Evolutionary conservation across 225 moss, liverwort and hornwort genomes (phyloP).

Genomic region (Asterella californica): DNA sequence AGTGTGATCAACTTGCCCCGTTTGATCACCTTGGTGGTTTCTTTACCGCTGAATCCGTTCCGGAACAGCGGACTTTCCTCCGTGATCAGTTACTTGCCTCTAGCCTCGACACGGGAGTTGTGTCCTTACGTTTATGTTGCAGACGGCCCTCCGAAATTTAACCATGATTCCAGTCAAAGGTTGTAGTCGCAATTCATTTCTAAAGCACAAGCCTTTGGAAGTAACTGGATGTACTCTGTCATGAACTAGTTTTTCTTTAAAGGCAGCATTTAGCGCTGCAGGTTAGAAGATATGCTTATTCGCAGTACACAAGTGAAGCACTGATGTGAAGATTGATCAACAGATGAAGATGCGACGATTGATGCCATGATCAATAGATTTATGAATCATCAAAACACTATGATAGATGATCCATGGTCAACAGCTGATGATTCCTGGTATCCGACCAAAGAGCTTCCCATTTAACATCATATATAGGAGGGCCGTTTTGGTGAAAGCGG

Average conservation of each 20-base stretch:
- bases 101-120: too few relatives aligned
- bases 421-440: neutral
- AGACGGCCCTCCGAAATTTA: too few relatives aligned
- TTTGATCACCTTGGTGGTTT: too few relatives aligned
- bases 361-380: constrained; percentile 10
- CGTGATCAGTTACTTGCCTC: too few relatives aligned
- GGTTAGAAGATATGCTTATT: neutral
- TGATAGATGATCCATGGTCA: constrained; percentile 13
- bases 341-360: constrained; percentile 9
- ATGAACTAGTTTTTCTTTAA: neutral
- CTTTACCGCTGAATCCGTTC: too few relatives aligned
- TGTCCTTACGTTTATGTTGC: too few relatives aligned
- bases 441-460: constrained; percentile 5
- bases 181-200: neutral
- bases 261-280: neutral
- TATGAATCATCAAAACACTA: neutral
- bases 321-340: neutral
- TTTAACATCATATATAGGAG: neutral
- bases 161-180: too few relatives aligned
- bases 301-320: neutral
- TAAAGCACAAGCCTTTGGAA: neutral
- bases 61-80: too few relatives aligned
- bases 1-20: neutral
- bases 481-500: neutral
- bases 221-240: neutral